A percentile compares a stretch with the other conserved stretches of the same genome.
Evolutionary conservation across 768 basidiomycete species (phyloP).

Genomic region (Rhodocollybia butyracea): DNA sequence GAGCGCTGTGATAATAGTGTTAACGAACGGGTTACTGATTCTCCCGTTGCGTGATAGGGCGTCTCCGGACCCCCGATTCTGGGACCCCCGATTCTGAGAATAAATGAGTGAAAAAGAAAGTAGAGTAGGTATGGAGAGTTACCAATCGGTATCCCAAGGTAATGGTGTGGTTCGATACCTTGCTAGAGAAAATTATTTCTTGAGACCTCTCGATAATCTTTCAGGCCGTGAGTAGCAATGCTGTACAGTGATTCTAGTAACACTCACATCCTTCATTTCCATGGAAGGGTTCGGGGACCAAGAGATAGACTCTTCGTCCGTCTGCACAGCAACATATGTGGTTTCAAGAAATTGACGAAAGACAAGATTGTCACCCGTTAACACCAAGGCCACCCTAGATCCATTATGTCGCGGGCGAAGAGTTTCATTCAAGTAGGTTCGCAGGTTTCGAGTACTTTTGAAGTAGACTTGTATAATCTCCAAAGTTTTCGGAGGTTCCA

Average conservation of each 20-base stretch:
- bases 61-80: constrained; percentile 33
- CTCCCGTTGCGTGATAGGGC: constrained; percentile 35
- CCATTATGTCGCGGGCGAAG: constrained; percentile 19
- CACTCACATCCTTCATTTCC: not conserved
- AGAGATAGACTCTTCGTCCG: constrained; percentile 10
- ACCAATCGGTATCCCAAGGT: constrained; percentile 65
- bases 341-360: constrained; percentile 35
- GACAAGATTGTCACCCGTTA: not conserved
- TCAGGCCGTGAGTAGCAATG: not conserved
- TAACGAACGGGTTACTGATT: constrained; percentile 63
- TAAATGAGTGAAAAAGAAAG: constrained; percentile 14
- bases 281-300: constrained; percentile 18
- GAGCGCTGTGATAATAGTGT: constrained; percentile 71
- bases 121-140: constrained; percentile 13
- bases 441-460: constrained; percentile 33
- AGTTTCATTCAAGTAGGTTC: constrained; percentile 36
- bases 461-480: constrained; percentile 48
- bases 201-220: constrained; percentile 66
- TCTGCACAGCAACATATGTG: constrained; percentile 42
- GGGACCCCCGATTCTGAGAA: constrained; percentile 29
- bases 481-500: too few relatives aligned
- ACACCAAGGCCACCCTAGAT: not conserved
- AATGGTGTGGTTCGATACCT: constrained; percentile 53
- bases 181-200: constrained; percentile 44
- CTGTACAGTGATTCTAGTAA: too few relatives aligned